Base-by-base conservation (phyloP, 2,329 filamentous ascomycete genomes). In the Graphiopsis chlorocephala region DNA sequence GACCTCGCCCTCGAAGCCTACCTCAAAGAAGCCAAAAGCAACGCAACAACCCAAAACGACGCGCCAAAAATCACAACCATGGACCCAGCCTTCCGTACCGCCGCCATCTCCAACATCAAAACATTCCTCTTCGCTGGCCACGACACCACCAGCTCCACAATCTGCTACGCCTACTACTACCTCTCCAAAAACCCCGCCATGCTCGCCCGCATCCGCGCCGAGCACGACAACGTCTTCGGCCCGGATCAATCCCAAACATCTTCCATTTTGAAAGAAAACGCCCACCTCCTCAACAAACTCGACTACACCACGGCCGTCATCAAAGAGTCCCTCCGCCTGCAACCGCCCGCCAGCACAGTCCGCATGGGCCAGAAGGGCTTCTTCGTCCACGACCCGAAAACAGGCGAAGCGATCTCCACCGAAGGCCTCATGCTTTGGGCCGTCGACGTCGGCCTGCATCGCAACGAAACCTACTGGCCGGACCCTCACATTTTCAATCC, bases 211-310 rank as follows among this genome's bases (percentile, higher is more conserved):
- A 74, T 83, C 31, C 73, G 78, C 26, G 72, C 77, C 25, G 85
- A 88, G 70, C 83, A 85, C 68, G 81, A 84, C 68, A 73, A 74
- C 2, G 76, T 87, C n/a, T 81, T 86, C 48, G 81, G 83, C 12
- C 64, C 77, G 0, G 77, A 81, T 48, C 70, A 76, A 10, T 69
- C 75, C 5, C 58, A 50, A 8, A 68, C 70, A 3, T 78, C 77
- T 31, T 68, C 72, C 2, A 72, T 77, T 29, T 75, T 87, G 23
- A 72, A 75, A 35, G 67, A 76, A 2, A 74, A 83, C 28, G 79
- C 82, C 0, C 72, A 78, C 28, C 75, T 82, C 3, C 76, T 87
- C 58, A 84, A 83, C 71, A 75, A 79, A 48, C 76, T 87, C 26
- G 77, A 79, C 0, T 86, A 84, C 70, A 84, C 83, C 3, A 74